These are phyloP conservation scores for Apostasia ramifera DNA, from an alignment of 106 monocot genomes.

Conservation along the genomic window DNA sequence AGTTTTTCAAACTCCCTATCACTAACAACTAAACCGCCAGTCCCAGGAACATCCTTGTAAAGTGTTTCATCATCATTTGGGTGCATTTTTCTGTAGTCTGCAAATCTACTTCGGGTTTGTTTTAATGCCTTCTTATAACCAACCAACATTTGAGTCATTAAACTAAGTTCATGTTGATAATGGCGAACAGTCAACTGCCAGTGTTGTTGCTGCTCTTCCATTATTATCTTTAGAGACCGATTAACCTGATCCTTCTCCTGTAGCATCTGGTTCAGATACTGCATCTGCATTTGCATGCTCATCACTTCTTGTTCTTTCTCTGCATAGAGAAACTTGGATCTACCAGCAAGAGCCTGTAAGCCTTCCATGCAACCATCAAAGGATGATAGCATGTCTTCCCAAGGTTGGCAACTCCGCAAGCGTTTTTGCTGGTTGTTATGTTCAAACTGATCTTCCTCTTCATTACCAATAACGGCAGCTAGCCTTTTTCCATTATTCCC, in stretches of 20 bases:
- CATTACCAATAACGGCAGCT: constrained; percentile 21
- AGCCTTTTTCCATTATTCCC: constrained; percentile 35
- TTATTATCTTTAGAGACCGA: constrained; percentile 39
- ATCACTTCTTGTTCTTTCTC: constrained; percentile 54
- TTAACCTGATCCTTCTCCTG: constrained; percentile 67
- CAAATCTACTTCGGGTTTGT: constrained; percentile 41
- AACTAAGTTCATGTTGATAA: constrained; percentile 65
- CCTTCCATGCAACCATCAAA: constrained; percentile 37
- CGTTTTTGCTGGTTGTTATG: constrained; percentile 31
- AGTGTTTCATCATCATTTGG: constrained; percentile 49
- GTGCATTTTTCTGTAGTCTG: constrained; percentile 60
- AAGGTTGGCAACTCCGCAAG: constrained; percentile 21
- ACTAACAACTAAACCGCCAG: constrained; percentile 59
- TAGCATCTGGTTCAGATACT: constrained; percentile 39
- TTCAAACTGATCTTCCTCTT: constrained; percentile 11
- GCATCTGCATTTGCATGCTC: constrained; percentile 54
- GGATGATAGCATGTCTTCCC: constrained; percentile 16
- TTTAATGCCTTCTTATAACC: constrained; percentile 77
- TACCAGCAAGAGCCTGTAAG: constrained; percentile 16
- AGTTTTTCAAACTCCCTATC: constrained; percentile 56
- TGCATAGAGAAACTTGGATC: constrained; percentile 29
- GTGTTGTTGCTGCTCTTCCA: constrained; percentile 59
- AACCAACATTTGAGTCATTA: constrained; percentile 46
- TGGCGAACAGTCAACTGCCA: constrained; percentile 35
- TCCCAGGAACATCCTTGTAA: constrained; percentile 61